phyloP scores from a whole-genome alignment of 306 rosid species.

The Abrus precatorius region DNA sequence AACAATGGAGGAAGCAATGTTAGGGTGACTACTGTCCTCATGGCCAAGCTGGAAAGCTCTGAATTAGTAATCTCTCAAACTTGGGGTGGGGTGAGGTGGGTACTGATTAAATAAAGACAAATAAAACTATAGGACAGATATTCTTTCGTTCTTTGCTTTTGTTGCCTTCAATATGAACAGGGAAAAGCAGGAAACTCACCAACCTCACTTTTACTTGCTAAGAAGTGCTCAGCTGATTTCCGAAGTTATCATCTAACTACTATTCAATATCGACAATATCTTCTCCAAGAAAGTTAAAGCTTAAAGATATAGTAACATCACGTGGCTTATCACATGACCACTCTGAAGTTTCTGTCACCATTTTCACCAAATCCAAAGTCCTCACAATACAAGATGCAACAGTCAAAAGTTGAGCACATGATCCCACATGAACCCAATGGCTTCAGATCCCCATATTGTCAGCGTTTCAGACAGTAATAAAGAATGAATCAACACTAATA shows the following conservation, averaged over 20 bases:
- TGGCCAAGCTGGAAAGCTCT: conserved; percentile 27
- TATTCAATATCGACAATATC: conserved; percentile 36
- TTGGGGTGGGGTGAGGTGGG: background rate
- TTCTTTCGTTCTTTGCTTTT: background rate
- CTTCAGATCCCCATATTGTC: conserved; percentile 62
- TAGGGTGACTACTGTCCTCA: background rate
- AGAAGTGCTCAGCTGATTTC: conserved; percentile 40
- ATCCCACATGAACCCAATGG: conserved; percentile 65
- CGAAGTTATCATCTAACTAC: conserved; percentile 27
- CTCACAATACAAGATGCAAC: conserved; percentile 46
- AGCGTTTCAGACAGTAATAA: conserved; percentile 40
- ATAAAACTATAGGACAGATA: background rate
- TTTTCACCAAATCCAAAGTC: conserved; percentile 52
- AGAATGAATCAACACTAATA: conserved; percentile 43
- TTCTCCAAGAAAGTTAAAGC: conserved; percentile 46
- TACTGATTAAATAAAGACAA: background rate
- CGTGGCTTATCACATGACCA: conserved; percentile 71
- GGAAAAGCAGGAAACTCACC: background rate
- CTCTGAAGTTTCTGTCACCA: conserved; percentile 52
- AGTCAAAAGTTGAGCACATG: conserved; percentile 69
- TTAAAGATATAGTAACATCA: conserved; percentile 50
- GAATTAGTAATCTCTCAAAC: background rate
- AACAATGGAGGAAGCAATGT: background rate
- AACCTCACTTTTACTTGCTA: background rate
- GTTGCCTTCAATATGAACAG: background rate